Percentiles rank a stretch among this genome's conserved stretches.
phyloP scores from a whole-genome alignment of 2,329 filamentous ascomycete genomes.

The Arthrinium phaeospermum region DNA sequence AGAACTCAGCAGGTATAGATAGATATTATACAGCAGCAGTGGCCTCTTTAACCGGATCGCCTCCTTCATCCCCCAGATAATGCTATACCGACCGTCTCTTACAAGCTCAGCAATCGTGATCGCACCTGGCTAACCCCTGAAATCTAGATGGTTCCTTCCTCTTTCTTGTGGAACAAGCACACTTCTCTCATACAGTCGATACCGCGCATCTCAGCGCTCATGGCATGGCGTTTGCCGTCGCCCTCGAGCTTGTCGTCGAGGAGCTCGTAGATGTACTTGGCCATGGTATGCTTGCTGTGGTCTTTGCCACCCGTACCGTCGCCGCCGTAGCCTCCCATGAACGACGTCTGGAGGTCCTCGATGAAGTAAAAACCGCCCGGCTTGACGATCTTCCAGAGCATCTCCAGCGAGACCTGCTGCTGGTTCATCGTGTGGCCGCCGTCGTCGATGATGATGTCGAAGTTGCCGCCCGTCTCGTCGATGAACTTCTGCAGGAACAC shows the following conservation, averaged over 20 bases:
- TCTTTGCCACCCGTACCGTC: constrained; percentile 31
- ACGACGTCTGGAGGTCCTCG: constrained; percentile 42
- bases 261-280: constrained; percentile 35
- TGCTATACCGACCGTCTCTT: background rate
- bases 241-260: constrained; percentile 34
- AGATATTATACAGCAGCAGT: background rate
- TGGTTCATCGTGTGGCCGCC: constrained; percentile 46
- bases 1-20: background rate
- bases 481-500: constrained; percentile 44
- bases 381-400: constrained; percentile 43
- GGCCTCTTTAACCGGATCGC: background rate
- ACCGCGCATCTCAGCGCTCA: constrained; percentile 33
- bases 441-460: constrained; percentile 49
- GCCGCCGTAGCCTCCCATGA: constrained; percentile 32
- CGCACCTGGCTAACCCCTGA: background rate
- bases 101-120: background rate
- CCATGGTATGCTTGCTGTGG: constrained; percentile 33
- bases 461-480: constrained; percentile 38
- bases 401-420: constrained; percentile 42
- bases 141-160: constrained; percentile 9
- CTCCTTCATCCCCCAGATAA: background rate
- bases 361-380: constrained; percentile 44
- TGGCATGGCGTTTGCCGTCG: constrained; percentile 27
- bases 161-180: constrained; percentile 37
- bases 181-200: constrained; percentile 40